Percentiles rank a stretch among this genome's conserved stretches.
Conservation (phyloP, 345 rosid species). For the Salix udensis region DNA sequence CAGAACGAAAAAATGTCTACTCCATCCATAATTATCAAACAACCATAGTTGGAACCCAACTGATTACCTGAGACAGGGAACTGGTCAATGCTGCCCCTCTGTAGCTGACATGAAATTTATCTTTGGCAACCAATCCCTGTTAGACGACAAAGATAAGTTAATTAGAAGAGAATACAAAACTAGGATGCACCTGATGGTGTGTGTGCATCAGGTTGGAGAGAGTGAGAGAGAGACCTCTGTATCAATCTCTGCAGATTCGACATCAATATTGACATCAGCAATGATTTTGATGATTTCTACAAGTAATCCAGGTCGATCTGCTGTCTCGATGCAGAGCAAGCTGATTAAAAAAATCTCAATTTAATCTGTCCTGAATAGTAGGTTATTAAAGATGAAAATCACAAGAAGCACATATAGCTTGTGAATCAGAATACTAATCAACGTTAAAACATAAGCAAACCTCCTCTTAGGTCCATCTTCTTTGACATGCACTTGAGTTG, state of each 20-base stretch:
- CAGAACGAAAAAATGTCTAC: not conserved
- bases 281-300: constrained; percentile 81
- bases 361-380: not conserved
- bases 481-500: constrained; percentile 67
- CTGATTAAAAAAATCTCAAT: constrained; percentile 34
- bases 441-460: constrained; percentile 30
- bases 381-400: not conserved
- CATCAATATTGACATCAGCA: constrained; percentile 73
- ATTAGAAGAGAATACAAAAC: not conserved
- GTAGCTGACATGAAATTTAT: constrained; percentile 94
- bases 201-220: not conserved
- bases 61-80: constrained; percentile 68
- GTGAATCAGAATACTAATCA: not conserved
- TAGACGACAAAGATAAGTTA: constrained; percentile 8
- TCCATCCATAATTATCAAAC: not conserved
- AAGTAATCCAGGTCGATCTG: constrained; percentile 91
- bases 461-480: constrained; percentile 89
- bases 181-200: not conserved
- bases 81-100: constrained; percentile 71
- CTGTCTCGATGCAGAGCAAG: constrained; percentile 80
- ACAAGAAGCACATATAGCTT: not conserved
- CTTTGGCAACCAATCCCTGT: constrained; percentile 90
- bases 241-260: constrained; percentile 92
- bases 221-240: constrained; percentile 55
- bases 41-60: not conserved